These are phyloP conservation scores for Endothia cerciana DNA, from an alignment of 2,329 filamentous ascomycete genomes.

Conservation along the genomic window DNA sequence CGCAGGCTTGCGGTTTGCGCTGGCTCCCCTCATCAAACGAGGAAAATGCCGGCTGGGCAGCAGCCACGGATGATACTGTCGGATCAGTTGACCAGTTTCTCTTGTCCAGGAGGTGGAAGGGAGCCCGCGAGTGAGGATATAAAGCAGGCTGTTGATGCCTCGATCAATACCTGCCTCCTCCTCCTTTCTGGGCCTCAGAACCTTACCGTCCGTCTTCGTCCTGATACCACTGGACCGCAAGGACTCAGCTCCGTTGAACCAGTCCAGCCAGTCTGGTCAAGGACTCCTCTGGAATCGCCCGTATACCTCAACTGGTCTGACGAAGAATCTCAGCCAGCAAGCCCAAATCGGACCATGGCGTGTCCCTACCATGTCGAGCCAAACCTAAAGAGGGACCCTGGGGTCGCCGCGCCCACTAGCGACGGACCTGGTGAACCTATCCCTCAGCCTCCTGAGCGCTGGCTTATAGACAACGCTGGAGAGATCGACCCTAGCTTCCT, in stretches of 20 bases:
- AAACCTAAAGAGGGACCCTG: slow-evolving; percentile 8
- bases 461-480: slow-evolving; percentile 31
- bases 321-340: background rate
- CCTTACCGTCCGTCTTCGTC: background rate
- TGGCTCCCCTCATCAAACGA: background rate
- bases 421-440: slow-evolving; percentile 27
- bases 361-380: slow-evolving; percentile 20
- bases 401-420: slow-evolving; percentile 7
- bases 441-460: slow-evolving; percentile 31
- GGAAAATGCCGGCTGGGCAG: background rate
- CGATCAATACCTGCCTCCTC: background rate
- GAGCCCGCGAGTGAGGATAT: background rate
- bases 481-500: slow-evolving; percentile 34
- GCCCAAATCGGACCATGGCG: slow-evolving; percentile 8
- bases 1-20: background rate
- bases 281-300: background rate
- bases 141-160: background rate
- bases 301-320: too few relatives aligned
- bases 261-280: background rate
- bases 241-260: background rate
- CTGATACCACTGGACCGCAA: background rate
- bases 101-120: background rate
- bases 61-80: background rate
- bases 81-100: background rate
- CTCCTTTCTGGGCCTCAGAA: background rate